Evolutionary conservation across 2,329 filamentous ascomycete species (phyloP), one percentile per base, ranked within the genome.

Genomic region (Fusarium floridanum): DNA sequence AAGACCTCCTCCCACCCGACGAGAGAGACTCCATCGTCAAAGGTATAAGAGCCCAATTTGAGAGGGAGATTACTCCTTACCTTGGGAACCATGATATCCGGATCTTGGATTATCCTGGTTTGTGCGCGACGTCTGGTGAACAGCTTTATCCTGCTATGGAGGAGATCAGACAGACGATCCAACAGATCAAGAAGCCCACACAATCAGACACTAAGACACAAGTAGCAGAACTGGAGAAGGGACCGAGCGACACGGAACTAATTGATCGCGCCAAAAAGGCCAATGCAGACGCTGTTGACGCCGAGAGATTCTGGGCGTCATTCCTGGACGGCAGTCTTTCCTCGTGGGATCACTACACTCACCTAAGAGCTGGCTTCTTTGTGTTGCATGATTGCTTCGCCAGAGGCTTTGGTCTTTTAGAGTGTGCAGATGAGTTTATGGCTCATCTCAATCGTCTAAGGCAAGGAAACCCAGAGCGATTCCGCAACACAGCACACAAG

Each of bases 401-500:
- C 0, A 67, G 64, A 16, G 76, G 78, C 0, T 22, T 74, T 2
- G 76, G 77, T 2, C 22, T 83, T 0, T 67, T 82, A 9, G 76
- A 79, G 8, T 78, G 80, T 6, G 80, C 80, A 0, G 78, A 79
- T 7, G 73, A 76, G 27, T 83, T 84, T 41, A 66, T 84, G 60
- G 61, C 56, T 0, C 78, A 80, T 60, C 59, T 84, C 1, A 64
- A 68, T 7, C 76, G 79, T 17, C 60, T 83, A 4, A 67, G 76
- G 0, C 71, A 71, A 11, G 71, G 74, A 3, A 74, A 79, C 5
- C 79, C 81, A 0, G 76, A 80, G 16, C 75, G 74, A 14, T 83
- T 84, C 22, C 73, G 80, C 37, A 83, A 83, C 43, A 81, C 81
- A 2, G 80, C 81, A 0, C 82, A 84, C 55, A 77, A 72, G 79